These are phyloP conservation scores for Biscogniauxia mediterranea DNA, from an alignment of 2,329 filamentous ascomycete species.

Conservation along the genomic window DNA sequence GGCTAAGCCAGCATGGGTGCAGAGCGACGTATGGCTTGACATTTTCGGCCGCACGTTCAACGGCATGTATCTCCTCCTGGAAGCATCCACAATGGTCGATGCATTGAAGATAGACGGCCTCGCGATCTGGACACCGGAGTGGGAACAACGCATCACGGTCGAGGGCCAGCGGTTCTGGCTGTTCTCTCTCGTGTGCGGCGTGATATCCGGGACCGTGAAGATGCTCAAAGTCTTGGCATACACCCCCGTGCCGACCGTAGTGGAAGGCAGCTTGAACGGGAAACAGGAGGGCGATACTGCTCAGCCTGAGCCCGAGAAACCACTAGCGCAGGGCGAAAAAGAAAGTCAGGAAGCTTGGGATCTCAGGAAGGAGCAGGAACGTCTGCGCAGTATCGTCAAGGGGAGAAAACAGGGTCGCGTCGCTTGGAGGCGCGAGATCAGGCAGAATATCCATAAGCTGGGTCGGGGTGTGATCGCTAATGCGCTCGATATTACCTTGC, in stretches of 20 bases:
- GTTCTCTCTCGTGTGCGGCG: constrained; percentile 54
- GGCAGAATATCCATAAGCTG: constrained; percentile 35
- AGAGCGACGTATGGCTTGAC: constrained; percentile 46
- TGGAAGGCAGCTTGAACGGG: not conserved
- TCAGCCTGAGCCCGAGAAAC: constrained; percentile 7
- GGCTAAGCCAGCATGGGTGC: constrained; percentile 22
- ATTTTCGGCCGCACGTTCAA: constrained; percentile 57
- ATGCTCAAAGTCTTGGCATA: constrained; percentile 38
- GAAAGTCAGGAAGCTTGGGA: constrained; percentile 11
- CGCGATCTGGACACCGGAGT: constrained; percentile 51
- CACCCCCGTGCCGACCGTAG: constrained; percentile 29
- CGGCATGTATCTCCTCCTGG: constrained; percentile 64
- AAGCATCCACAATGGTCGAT: constrained; percentile 62
- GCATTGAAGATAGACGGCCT: constrained; percentile 42
- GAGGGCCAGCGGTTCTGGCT: constrained; percentile 73
- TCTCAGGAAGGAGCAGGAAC: constrained; percentile 34
- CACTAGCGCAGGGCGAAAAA: constrained; percentile 18
- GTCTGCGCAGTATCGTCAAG: constrained; percentile 35
- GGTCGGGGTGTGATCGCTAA: constrained; percentile 54
- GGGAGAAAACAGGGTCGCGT: constrained; percentile 35
- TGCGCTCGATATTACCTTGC: constrained; percentile 60
- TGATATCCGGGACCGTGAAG: constrained; percentile 42
- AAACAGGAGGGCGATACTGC: not conserved
- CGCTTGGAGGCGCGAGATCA: constrained; percentile 30
- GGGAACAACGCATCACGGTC: constrained; percentile 46